phyloP scores from a whole-genome alignment of 106 monocot genomes.

The Phalaenopsis aphrodite region DNA sequence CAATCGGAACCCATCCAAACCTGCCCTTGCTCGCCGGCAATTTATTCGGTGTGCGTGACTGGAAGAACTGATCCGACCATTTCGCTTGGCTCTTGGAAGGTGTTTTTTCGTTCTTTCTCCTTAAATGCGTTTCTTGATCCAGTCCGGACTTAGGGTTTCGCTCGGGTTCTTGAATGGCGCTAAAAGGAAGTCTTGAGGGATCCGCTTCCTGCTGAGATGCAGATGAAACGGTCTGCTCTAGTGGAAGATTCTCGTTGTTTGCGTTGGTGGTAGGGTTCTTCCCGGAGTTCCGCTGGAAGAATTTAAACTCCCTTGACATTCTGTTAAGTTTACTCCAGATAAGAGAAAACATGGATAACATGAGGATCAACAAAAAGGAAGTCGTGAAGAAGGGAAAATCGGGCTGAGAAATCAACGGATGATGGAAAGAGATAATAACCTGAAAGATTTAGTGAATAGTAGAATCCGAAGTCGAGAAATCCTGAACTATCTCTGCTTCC shows the following conservation, averaged over 20 bases:
- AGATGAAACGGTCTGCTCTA: too few species aligned
- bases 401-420: neutral
- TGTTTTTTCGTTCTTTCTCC: constrained; percentile 44
- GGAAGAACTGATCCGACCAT: constrained; percentile 11
- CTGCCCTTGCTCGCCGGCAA: constrained; percentile 21
- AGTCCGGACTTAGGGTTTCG: constrained; percentile 19
- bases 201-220: too few species aligned
- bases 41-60: constrained; percentile 75
- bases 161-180: constrained; percentile 43
- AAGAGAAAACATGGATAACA: neutral
- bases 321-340: too few species aligned
- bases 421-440: constrained; percentile 17
- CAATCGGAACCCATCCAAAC: constrained; percentile 59
- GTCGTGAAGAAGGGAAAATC: too few species aligned
- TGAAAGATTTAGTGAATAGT: constrained; percentile 48
- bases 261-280: too few species aligned
- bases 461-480: constrained; percentile 43
- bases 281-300: too few species aligned
- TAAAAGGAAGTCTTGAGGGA: constrained; percentile 38
- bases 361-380: neutral
- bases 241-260: too few species aligned
- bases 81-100: constrained; percentile 36
- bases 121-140: constrained; percentile 23
- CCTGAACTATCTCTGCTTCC: constrained; percentile 8
- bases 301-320: too few species aligned